These are phyloP conservation scores for Hymenoscyphus infarciens DNA, from an alignment of 2,329 filamentous ascomycete genomes.

Conservation along the genomic window DNA sequence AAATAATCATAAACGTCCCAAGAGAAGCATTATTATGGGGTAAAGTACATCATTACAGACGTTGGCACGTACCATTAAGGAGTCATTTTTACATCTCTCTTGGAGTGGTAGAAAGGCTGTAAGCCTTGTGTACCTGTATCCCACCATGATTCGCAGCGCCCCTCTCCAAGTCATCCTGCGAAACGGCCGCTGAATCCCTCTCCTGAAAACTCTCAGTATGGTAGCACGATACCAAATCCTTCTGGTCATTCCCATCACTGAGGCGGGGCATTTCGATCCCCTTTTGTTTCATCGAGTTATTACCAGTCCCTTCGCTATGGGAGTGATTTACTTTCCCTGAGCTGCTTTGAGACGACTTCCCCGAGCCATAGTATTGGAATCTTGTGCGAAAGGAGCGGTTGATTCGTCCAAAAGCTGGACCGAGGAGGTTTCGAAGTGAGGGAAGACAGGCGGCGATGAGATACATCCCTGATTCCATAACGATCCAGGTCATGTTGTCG, in stretches of 20 bases:
- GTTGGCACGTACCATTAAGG: too few species aligned
- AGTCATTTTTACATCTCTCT: not conserved
- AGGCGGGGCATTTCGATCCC: not conserved
- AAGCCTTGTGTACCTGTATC: not conserved
- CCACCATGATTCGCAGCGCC: not conserved
- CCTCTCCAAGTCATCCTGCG: not conserved
- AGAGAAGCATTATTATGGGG: too few species aligned
- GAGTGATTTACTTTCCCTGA: not conserved
- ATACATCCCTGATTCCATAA: slow-evolving; percentile 17
- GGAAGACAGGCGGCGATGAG: slow-evolving; percentile 17
- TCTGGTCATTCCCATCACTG: slow-evolving; percentile 6
- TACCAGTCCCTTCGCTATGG: not conserved
- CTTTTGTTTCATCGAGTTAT: too few species aligned
- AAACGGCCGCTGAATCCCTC: not conserved
- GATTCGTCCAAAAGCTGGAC: not conserved
- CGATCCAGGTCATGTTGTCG: slow-evolving; percentile 9
- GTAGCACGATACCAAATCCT: slow-evolving; percentile 1
- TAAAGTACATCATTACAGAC: too few species aligned
- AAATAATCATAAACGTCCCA: too few species aligned
- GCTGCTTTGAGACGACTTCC: not conserved
- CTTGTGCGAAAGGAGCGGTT: not conserved
- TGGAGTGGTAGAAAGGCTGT: not conserved
- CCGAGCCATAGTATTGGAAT: not conserved
- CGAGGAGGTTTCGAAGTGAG: slow-evolving; percentile 11
- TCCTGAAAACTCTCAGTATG: not conserved